phyloP scores from a whole-genome alignment of 768 basidiomycete genomes.

The Hypsizygus marmoreus region DNA sequence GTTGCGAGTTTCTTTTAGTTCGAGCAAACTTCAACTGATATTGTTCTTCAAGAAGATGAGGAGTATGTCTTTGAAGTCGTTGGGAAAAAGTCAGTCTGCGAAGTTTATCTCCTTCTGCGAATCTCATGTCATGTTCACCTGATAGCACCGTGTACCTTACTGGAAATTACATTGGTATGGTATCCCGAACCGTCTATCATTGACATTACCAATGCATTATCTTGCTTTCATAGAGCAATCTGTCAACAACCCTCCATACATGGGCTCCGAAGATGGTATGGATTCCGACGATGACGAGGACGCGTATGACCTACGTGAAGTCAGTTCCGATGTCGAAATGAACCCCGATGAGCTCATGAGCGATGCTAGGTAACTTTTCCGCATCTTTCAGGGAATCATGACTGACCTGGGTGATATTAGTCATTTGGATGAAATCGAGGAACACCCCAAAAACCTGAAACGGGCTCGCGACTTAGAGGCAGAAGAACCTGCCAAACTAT shows the following conservation, averaged over 20 bases:
- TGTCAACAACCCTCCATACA: slow-evolving; percentile 50
- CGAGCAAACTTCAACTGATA: slow-evolving; percentile 72
- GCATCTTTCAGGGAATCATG: neutral
- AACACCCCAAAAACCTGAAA: slow-evolving; percentile 54
- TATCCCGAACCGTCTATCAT: slow-evolving; percentile 2
- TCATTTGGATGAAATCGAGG: slow-evolving; percentile 76
- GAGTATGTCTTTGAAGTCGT: slow-evolving; percentile 68
- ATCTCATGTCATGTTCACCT: neutral
- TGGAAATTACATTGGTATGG: slow-evolving; percentile 81
- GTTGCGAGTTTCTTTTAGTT: slow-evolving; percentile 46
- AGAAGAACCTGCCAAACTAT: slow-evolving; percentile 39
- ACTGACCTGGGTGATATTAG: slow-evolving; percentile 29
- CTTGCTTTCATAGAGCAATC: slow-evolving; percentile 68
- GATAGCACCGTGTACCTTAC: slow-evolving; percentile 71
- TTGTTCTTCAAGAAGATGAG: slow-evolving; percentile 68
- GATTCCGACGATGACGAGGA: slow-evolving; percentile 51
- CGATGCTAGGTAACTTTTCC: slow-evolving; percentile 49
- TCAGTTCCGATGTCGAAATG: slow-evolving; percentile 84
- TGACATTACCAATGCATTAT: too few species aligned
- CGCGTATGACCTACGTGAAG: slow-evolving; percentile 67
- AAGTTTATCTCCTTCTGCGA: slow-evolving; percentile 1
- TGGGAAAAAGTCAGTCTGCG: slow-evolving; percentile 85
- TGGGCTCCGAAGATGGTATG: slow-evolving; percentile 44
- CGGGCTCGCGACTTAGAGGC: slow-evolving; percentile 68
- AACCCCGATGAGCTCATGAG: slow-evolving; percentile 60